Conservation (phyloP, 2,329 filamentous ascomycete species). For the Clonostachys sp. region DNA sequence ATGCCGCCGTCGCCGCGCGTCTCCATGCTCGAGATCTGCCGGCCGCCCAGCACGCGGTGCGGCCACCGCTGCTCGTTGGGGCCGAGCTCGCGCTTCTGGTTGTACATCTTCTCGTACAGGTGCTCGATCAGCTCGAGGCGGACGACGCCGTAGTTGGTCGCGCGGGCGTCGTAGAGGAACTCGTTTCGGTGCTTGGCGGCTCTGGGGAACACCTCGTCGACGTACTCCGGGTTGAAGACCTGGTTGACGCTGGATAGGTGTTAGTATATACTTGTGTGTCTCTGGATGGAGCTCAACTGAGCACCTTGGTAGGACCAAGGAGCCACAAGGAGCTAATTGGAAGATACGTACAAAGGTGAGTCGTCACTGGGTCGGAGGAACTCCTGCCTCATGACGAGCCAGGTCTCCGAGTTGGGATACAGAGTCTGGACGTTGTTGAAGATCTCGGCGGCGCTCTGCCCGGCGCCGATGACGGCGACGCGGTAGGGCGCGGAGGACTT, state of each 20-base stretch:
- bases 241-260: conserved; percentile 76
- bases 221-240: conserved; percentile 86
- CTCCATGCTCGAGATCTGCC: conserved; percentile 61
- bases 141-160: conserved; percentile 94
- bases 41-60: conserved; percentile 70
- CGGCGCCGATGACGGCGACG: conserved; percentile 81
- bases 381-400: conserved; percentile 75
- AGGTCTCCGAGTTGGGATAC: conserved; percentile 77
- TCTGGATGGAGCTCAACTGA: neutral
- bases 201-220: conserved; percentile 71
- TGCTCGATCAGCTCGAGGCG: conserved; percentile 85
- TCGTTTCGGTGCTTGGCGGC: conserved; percentile 56
- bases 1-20: conserved; percentile 43
- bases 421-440: conserved; percentile 81
- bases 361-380: conserved; percentile 90
- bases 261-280: conserved; percentile 13
- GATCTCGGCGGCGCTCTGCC: conserved; percentile 93
- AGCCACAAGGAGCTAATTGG: neutral
- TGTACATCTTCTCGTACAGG: conserved; percentile 83
- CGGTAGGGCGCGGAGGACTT: conserved; percentile 56
- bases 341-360: conserved; percentile 75
- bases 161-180: conserved; percentile 64
- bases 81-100: conserved; percentile 69
- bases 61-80: conserved; percentile 72
- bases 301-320: neutral